These are phyloP conservation scores for Zygosaccharomyces pseudobailii DNA, from an alignment of 1,139 yeast genomes.

Conservation along the genomic window DNA sequence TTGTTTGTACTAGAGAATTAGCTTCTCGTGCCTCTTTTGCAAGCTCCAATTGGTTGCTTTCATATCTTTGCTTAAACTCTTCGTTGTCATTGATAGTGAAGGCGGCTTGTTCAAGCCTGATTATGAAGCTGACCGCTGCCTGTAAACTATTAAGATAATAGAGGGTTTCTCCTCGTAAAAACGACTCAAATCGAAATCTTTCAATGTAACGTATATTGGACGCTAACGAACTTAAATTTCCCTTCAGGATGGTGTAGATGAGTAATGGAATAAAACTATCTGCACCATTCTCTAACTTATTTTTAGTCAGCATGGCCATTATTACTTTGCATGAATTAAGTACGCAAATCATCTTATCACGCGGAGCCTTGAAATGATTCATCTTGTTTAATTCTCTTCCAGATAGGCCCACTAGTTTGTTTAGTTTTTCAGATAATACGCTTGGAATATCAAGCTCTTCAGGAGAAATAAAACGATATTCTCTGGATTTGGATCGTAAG, in stretches of 20 bases:
- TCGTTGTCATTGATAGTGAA: constrained; percentile 62
- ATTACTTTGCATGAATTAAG: constrained; percentile 89
- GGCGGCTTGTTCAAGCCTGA: constrained; percentile 51
- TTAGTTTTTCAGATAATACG: constrained; percentile 41
- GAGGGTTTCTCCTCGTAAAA: constrained; percentile 81
- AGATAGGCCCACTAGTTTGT: constrained; percentile 66
- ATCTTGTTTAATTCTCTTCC: constrained; percentile 68
- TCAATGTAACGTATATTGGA: constrained; percentile 85
- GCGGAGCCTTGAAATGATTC: constrained; percentile 81
- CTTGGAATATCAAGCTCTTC: constrained; percentile 74
- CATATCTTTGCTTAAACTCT: constrained; percentile 49
- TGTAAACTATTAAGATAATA: constrained; percentile 83
- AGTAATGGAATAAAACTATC: constrained; percentile 87
- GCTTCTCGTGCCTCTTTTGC: not conserved
- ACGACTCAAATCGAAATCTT: constrained; percentile 68
- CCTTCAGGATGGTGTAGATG: constrained; percentile 70
- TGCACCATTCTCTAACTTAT: constrained; percentile 68
- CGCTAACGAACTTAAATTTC: constrained; percentile 56
- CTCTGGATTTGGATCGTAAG: constrained; percentile 53
- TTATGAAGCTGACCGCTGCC: constrained; percentile 76
- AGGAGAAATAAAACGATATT: constrained; percentile 72
- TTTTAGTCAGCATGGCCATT: constrained; percentile 74
- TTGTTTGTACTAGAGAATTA: not conserved
- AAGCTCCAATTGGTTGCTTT: constrained; percentile 21
- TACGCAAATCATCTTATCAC: constrained; percentile 89